Conservation (phyloP, 202 grass and related monocot species). For the Digitaria exilis region DNA sequence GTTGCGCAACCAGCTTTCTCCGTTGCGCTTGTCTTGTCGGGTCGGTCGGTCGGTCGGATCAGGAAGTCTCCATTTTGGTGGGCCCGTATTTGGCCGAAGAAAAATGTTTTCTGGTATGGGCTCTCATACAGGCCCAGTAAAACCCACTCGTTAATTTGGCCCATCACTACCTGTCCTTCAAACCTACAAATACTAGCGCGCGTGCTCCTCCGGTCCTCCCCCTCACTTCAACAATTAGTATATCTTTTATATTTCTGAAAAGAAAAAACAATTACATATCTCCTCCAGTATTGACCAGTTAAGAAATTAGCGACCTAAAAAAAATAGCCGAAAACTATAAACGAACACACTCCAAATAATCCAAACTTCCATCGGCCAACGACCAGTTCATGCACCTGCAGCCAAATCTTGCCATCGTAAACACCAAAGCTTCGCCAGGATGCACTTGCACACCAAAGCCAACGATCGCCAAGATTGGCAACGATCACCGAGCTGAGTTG, state of each 20-base stretch:
- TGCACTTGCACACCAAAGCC: slow-evolving; percentile 2
- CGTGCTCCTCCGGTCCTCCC: too few species aligned
- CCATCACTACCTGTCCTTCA: not conserved
- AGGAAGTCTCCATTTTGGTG: not conserved
- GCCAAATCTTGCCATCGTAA: not conserved
- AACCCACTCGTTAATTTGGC: not conserved
- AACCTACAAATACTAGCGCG: too few species aligned
- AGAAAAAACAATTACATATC: too few species aligned
- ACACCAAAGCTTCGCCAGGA: not conserved
- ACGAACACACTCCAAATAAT: not conserved
- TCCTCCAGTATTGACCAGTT: too few species aligned
- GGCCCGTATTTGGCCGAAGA: not conserved
- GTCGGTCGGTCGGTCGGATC: not conserved
- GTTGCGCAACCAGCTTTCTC: not conserved
- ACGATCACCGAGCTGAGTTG: not conserved
- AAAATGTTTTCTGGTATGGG: not conserved
- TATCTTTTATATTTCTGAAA: too few species aligned
- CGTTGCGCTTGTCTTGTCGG: not conserved
- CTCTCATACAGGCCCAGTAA: not conserved
- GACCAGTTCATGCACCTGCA: not conserved
- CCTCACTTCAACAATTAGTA: too few species aligned
- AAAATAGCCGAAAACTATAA: not conserved
- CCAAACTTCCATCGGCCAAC: not conserved
- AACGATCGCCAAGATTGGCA: not conserved
- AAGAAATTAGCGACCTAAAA: too few species aligned